phyloP scores from a whole-genome alignment of 148 eudicot genomes.

The Suaeda aralocaspica region DNA sequence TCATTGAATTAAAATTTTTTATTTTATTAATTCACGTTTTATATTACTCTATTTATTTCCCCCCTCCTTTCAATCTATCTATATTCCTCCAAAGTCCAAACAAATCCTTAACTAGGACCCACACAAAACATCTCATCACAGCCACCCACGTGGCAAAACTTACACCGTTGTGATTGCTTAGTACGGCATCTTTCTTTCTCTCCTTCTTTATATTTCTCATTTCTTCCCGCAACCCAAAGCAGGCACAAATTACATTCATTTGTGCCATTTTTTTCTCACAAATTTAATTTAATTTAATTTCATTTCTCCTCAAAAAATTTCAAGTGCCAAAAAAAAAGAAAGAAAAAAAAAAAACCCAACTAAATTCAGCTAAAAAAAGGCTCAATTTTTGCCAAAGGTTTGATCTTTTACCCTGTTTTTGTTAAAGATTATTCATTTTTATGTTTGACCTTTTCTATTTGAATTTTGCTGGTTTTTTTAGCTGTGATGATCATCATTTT shows the following conservation, averaged over 20 bases:
- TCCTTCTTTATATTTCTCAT: conserved; percentile 22
- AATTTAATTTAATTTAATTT: too few relatives aligned
- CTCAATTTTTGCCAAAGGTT: background rate
- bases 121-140: background rate
- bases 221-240: conserved; percentile 10
- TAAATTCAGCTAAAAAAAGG: background rate
- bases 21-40: background rate
- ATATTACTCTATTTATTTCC: background rate
- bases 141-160: conserved; percentile 25
- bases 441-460: too few relatives aligned
- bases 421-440: background rate
- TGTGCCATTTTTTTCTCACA: conserved; percentile 29
- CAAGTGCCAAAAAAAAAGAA: background rate
- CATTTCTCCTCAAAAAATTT: too few relatives aligned
- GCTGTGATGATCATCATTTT: conserved; percentile 16
- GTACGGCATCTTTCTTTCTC: background rate
- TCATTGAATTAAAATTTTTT: background rate
- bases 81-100: background rate
- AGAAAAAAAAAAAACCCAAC: too few relatives aligned
- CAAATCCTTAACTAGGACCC: conserved; percentile 17
- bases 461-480: background rate
- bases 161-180: background rate
- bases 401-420: conserved; percentile 1
- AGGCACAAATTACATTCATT: conserved; percentile 33
- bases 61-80: background rate